Evolutionary conservation across 2,329 filamentous ascomycete genomes (phyloP).

Genomic region (Penicillium sp.): DNA sequence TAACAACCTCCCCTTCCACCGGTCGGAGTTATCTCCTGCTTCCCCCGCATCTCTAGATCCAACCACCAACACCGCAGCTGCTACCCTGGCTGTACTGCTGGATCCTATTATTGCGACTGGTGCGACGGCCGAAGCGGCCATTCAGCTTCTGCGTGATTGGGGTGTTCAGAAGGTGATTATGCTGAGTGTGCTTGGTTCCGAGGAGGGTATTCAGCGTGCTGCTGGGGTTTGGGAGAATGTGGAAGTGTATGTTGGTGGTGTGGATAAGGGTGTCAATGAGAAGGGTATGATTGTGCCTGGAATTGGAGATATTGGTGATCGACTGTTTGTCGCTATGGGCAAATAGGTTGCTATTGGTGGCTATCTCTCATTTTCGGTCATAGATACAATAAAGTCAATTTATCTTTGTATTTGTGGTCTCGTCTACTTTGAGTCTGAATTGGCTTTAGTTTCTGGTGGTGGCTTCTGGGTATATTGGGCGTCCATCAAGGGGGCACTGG

Average conservation of each 20-base stretch:
- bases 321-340: conserved; percentile 84
- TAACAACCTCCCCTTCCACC: conserved; percentile 83
- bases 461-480: too few relatives aligned
- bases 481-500: too few relatives aligned
- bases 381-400: neutral
- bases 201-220: conserved; percentile 68
- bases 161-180: conserved; percentile 81
- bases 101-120: conserved; percentile 95
- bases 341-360: conserved; percentile 55
- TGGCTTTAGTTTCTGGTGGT: too few relatives aligned
- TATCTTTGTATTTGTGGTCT: neutral
- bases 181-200: conserved; percentile 71
- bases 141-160: conserved; percentile 88
- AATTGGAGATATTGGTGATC: conserved; percentile 85
- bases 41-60: conserved; percentile 27
- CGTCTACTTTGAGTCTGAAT: neutral
- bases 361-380: neutral
- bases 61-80: conserved; percentile 41
- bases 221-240: conserved; percentile 72
- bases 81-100: conserved; percentile 75
- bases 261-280: conserved; percentile 72
- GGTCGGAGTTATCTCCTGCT: conserved; percentile 27
- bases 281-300: conserved; percentile 89
- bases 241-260: conserved; percentile 74
- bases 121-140: conserved; percentile 83